Evolutionary conservation across 129 eudicot genomes (phyloP).

Genomic region (Centrapalus pauciflorus): DNA sequence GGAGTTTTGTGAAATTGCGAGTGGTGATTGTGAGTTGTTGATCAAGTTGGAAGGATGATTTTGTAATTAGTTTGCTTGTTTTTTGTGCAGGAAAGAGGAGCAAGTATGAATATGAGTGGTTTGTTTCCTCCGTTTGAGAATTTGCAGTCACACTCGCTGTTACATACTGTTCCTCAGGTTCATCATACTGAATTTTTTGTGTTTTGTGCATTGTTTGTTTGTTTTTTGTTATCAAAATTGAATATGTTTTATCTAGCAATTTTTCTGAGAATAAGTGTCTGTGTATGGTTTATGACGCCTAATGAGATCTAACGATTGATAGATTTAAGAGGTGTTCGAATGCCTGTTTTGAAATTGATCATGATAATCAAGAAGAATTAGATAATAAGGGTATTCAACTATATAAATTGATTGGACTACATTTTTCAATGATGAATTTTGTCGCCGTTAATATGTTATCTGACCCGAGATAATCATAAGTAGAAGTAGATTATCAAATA

Average conservation of each 20-base stretch:
- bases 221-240: background rate
- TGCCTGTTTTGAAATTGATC: too few species aligned
- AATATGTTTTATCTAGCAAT: background rate
- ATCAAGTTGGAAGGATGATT: background rate
- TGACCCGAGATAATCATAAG: too few species aligned
- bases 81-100: conserved; percentile 70
- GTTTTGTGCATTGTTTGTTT: background rate
- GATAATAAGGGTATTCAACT: too few species aligned
- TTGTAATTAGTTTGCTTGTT: background rate
- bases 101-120: conserved; percentile 51
- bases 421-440: too few species aligned
- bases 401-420: too few species aligned
- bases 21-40: background rate
- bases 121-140: conserved; percentile 70
- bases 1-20: background rate
- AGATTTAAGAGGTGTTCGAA: too few species aligned
- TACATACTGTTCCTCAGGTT: conserved; percentile 66
- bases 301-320: too few species aligned
- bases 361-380: too few species aligned
- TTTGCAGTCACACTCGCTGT: conserved; percentile 62
- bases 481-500: too few species aligned
- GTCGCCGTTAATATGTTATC: too few species aligned
- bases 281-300: background rate
- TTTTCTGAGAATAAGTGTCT: background rate
- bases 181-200: conserved; percentile 25